Evolutionary conservation across 1,139 yeast genomes (phyloP), one percentile per base, ranked within the genome.

Genomic region (Nadsonia commutata): DNA sequence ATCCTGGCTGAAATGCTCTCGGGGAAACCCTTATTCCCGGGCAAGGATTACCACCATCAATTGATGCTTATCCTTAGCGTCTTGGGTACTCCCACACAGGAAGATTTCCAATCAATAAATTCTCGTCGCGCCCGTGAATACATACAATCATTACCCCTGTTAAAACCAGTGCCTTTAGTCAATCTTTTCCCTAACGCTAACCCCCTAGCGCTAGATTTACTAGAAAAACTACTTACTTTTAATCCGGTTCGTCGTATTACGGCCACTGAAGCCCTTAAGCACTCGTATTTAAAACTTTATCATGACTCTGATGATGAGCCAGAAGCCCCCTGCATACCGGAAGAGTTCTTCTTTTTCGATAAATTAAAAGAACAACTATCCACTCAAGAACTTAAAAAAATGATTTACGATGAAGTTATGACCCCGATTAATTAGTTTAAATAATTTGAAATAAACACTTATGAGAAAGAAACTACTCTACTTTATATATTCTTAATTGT

Each of bases 21-120:
- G 45, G 86, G 94, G 36, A 72, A 80, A 54, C 96, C 98, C 1
- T 65, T 90, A 20, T 85, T 90, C 61, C 97, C 97, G 0, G 98
- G 98, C 2, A 75, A 83, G 53, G 98, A 90, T 65, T 90, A 86
- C 65, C 83, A 86, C 52, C 84, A 86, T 61, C 98, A 90, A 60
- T 66, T 90, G 52, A 72, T 83, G 68, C 68, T 86, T 45, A 86
- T 90, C 46, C 79, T 90, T 68, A 94, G 85, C 57, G 78, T 86
- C 1, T 66, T 90, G 51, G 98, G 98, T 1, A 82, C 96, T 1
- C 98, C 98, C 3, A 68, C 74, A 37, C 77, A 76, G 65, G 90
- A 81, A 51, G 95, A 85, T 56, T 76, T 83, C 61, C 72, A 73
- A 55, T 77, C 82, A 48, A 81, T 90, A 54, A 84, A 82, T 61